These are phyloP conservation scores for Podospora pseudocomata DNA, from an alignment of 495 filamentous ascomycete genomes.

Conservation along the genomic window DNA sequence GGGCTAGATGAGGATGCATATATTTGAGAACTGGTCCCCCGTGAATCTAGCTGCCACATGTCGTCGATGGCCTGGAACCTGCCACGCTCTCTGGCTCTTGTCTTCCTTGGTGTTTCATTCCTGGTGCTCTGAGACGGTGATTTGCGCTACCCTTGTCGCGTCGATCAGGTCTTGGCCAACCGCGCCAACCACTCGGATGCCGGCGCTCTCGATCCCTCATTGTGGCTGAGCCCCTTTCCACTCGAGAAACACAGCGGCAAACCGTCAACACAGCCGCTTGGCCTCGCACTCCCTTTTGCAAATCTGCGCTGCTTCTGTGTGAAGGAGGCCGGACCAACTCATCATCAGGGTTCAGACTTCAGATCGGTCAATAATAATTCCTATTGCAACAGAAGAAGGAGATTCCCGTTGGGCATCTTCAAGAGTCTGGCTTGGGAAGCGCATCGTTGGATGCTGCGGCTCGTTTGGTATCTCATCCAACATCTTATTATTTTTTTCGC, in stretches of 20 bases:
- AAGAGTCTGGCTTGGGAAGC: neutral
- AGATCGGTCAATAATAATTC: neutral
- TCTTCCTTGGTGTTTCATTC: conserved; percentile 8
- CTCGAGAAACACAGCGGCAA: conserved; percentile 16
- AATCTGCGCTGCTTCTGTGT: neutral
- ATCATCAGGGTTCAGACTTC: neutral
- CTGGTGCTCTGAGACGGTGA: neutral
- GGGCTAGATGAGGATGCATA: neutral
- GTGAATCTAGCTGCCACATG: neutral
- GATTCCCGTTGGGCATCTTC: neutral
- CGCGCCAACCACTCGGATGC: conserved; percentile 10
- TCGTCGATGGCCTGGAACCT: neutral
- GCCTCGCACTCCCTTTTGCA: neutral
- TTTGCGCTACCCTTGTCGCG: conserved; percentile 4
- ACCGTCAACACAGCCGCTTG: conserved; percentile 1
- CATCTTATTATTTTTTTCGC: neutral
- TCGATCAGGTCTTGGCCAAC: conserved; percentile 21
- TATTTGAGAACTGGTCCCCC: neutral
- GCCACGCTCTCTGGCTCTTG: neutral
- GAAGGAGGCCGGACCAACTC: neutral
- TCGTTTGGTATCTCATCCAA: neutral
- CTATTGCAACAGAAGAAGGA: neutral
- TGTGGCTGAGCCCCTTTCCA: conserved; percentile 21
- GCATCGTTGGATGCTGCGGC: neutral
- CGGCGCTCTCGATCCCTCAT: conserved; percentile 13